Evolutionary conservation across 2,329 filamentous ascomycete genomes (phyloP).

Genomic region (Diplodia sapinea): DNA sequence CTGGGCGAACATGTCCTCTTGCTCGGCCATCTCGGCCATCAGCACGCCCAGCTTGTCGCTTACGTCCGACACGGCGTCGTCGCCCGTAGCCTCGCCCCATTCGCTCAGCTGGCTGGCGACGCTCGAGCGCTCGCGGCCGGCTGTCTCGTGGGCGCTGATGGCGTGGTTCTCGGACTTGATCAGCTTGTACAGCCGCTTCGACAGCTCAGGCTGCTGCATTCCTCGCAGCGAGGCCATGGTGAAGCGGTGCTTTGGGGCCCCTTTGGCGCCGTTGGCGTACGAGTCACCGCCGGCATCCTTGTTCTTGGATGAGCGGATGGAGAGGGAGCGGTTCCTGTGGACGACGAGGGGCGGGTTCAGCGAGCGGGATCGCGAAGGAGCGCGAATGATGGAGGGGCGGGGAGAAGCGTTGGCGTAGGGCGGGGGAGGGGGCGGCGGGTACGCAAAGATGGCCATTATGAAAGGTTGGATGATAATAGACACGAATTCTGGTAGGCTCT

Average conservation of each 20-base stretch:
- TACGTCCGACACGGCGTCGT: conserved; percentile 86
- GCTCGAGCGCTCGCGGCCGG: conserved; percentile 79
- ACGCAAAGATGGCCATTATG: conserved; percentile 39
- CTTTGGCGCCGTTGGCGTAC: conserved; percentile 42
- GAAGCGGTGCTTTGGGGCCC: conserved; percentile 69
- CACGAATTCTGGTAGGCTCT: too few species aligned
- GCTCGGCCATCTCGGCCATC: conserved; percentile 89
- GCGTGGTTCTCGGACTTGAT: conserved; percentile 95
- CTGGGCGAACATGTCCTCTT: conserved; percentile 87
- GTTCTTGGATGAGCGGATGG: conserved; percentile 65
- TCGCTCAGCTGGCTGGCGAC: conserved; percentile 92
- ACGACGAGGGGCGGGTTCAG: conserved; percentile 41
- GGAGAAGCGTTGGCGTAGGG: conserved; percentile 38
- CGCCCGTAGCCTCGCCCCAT: conserved; percentile 91
- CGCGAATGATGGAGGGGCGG: conserved; percentile 34
- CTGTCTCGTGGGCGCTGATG: conserved; percentile 81
- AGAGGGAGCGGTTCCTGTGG: conserved; percentile 73
- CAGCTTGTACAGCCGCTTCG: conserved; percentile 84
- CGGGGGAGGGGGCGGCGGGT: conserved; percentile 40
- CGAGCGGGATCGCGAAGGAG: conserved; percentile 38
- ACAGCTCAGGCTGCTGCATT: conserved; percentile 83
- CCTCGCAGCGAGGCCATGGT: conserved; percentile 86
- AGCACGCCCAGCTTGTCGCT: conserved; percentile 95
- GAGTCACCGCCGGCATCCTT: conserved; percentile 42
- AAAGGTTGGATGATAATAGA: neutral